Base-by-base conservation (phyloP, 108 stramenopile species). In the Schizochytrium sp. region DNA sequence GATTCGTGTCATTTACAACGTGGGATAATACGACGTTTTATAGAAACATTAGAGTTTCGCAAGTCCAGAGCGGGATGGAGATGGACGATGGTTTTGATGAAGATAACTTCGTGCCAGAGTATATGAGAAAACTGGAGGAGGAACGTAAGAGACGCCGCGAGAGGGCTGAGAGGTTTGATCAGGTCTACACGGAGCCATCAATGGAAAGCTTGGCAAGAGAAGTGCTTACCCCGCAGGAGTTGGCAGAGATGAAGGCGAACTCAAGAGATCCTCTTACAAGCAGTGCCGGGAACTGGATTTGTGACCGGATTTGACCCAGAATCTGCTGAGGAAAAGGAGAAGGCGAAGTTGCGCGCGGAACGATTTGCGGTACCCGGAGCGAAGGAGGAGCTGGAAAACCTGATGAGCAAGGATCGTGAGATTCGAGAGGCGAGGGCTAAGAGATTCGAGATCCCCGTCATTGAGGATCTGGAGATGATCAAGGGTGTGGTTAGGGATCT, bases 221-320 rank as follows among this genome's bases (percentile, higher is more conserved):
- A 53, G 40, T 83, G 7, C 47, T 83, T 8, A 55, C 76, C 28
- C 50, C 47, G 76, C 50, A 49, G 10, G 76, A 83, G 28, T 53
- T 69, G 5, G 76, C 76, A 7, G 76, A 83, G 3, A 83, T 83
- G 76, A 83, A 83, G 64, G 64, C 64, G 64, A 69, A 69, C 64
- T 38, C 64, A 40, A 47, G 76, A 10, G 76, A 83, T 50, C 76
- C 53, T 7, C 28, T 55, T 38, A 28, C 28, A 28, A 47, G 53
- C 76, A 53, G 47, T 10, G 64, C 50, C 45, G 53, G 53, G 45
- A 5, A 83, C 28, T 1, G 76, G 76, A 0, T 83, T 83, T 28
- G 76, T 83, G 45, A 83, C 76, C 5, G 76, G 76, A 5, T 83
- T 83, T 28, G 76, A 83, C 53, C 50, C 53, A 38, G 53, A 49